Evolutionary conservation across 129 eudicot genomes (phyloP), one percentile per base, ranked within the genome.

Genomic region (Escallonia rubra): DNA sequence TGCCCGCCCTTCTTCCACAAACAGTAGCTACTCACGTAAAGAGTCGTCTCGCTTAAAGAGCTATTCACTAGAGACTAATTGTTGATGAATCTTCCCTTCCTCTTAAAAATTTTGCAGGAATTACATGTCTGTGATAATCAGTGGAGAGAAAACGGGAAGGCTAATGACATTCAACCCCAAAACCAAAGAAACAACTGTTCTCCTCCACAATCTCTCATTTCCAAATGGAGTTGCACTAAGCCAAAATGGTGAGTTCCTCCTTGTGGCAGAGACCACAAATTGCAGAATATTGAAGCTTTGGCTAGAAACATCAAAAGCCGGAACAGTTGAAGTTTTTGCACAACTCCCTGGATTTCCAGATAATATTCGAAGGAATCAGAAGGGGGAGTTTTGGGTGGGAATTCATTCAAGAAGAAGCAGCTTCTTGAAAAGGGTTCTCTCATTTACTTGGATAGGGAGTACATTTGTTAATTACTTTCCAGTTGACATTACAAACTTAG

Each of bases 301-400:
- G 81, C 69, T 83, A 16, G 59, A 78, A 63, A 44, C 73, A 41
- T 52, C 70, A 41, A 87, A 82, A 70, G 70, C 74, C 3, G 91
- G 82, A 9, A 67, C 43, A 4, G 63, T 81, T 41, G 95, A 89
- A 68, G 79, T 76, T 2, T 74, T 90, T 43, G 52, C 83, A 0
- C 60, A 82, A 59, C 82, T 90, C 38, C 85, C 83, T 0, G 97
- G 97, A 49, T 87, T 78, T 23, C 91, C 96, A 1, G 96, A 88
- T 77, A 90, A 90, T 68, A 86, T 90, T 2, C 84, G 84, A 45
- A 81, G 74, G 61, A 86, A 81, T 57, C 14, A 56, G 6, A 70
- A 78, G 0, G 96, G 96, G 4, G 96, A 78, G 41, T 82, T 78
- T 76, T 85, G 91, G 91, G 87, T 88, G 8, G 96, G 81, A 56